phyloP scores from a whole-genome alignment of 495 filamentous ascomycete genomes.

The Talaromyces stipitatus region DNA sequence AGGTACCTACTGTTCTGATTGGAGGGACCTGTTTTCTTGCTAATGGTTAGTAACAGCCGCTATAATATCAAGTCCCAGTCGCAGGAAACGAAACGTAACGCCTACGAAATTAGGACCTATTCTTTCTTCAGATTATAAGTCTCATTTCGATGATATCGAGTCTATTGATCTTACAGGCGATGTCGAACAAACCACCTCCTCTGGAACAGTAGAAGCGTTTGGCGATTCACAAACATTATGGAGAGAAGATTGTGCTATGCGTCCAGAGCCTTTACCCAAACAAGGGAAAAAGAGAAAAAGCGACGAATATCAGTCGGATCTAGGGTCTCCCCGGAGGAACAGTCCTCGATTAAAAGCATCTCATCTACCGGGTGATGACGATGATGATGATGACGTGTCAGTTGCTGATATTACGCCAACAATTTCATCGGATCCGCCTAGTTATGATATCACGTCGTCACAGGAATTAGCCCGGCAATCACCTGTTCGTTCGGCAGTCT shows the following conservation, averaged over 20 bases:
- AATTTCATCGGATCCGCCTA: not conserved
- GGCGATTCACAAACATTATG: constrained; percentile 49
- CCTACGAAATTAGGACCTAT: not conserved
- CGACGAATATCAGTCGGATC: constrained; percentile 52
- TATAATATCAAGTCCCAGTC: not conserved
- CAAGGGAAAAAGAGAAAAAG: constrained; percentile 68
- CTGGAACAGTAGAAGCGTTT: constrained; percentile 39
- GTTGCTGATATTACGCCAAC: not conserved
- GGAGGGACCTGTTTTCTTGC: not conserved
- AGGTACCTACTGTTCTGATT: not conserved
- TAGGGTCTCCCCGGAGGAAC: constrained; percentile 19
- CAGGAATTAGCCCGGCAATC: constrained; percentile 1
- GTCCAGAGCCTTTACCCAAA: constrained; percentile 36
- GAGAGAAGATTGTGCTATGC: constrained; percentile 48
- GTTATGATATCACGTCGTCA: not conserved
- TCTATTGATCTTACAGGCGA: constrained; percentile 67
- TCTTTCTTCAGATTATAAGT: constrained; percentile 12
- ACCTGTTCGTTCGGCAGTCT: not conserved
- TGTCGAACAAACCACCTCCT: constrained; percentile 29
- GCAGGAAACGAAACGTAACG: not conserved
- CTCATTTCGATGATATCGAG: constrained; percentile 38
- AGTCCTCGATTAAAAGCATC: not conserved
- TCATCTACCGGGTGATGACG: not conserved
- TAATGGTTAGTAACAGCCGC: not conserved
- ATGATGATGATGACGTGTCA: not conserved